Base-by-base conservation (phyloP, 2,329 filamentous ascomycete genomes). In the Lizonia empirigonia region DNA sequence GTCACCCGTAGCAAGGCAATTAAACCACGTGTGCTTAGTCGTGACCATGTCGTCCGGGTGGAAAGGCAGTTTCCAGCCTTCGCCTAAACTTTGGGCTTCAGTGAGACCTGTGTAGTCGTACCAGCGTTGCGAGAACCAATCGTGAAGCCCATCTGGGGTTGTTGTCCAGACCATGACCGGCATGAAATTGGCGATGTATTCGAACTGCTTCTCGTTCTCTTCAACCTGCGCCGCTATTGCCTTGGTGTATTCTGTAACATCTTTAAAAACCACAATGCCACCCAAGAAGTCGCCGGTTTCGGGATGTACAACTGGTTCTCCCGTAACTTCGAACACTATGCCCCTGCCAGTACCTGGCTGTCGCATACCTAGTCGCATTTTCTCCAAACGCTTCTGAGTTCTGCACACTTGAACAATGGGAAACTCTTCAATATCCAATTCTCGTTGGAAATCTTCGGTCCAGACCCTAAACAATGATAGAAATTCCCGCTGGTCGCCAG, bases 111-210 rank as follows among this genome's bases (percentile, higher is more conserved):
- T 92, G 62, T 89, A 92, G n/a, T 84, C 81, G 63, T 89, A 90
- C 87, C 89, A 93, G n/a, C 86, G 78, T 37, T 84, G 82, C 51
- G 88, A 89, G 70, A 87, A 92, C 73, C 90, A 92, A 62, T 92
- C 88, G 59, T 84, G 80, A 20, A 76, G 61, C 0, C 89, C 89
- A 13, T 87, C 82, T 0, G 87, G 80, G 0, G 75, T 84, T 0
- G 88, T 83, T 0, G 87, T 91, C 88, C 89, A 93, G 5, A 92
- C 85, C 72, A 82, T 74, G 35, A 75, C 69, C 1, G 76, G 76
- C 45, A 78, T 75, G 59, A 77, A 87, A 57, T 92, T 89, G 58
- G 87, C 89, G 39, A 92, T 91, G 6, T 87, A 78, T 63, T 85
- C 85, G 69, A 93, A 92, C 39, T 88, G 82, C 60, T 85, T 82